Conservation (phyloP, 2,329 filamentous ascomycete genomes). For the Exophiala aquamarina region DNA sequence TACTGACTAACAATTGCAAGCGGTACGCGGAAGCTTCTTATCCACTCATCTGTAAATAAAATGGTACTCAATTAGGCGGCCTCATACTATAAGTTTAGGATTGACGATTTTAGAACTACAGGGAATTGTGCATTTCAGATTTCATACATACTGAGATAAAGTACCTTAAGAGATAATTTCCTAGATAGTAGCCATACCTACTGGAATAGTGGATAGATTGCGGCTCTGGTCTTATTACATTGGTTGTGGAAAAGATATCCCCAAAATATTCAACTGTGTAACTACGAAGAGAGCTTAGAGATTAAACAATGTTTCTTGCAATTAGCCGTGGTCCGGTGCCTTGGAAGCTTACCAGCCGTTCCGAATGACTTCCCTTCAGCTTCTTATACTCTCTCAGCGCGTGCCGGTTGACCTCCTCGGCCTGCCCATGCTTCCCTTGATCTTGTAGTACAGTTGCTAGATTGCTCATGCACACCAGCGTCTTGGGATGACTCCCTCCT, state of each 20-base stretch:
- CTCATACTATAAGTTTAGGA: neutral
- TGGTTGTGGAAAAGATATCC: neutral
- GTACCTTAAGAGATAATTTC: neutral
- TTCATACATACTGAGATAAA: neutral
- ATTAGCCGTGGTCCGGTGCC: neutral
- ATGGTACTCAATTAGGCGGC: neutral
- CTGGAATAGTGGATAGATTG: neutral
- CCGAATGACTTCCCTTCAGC: neutral
- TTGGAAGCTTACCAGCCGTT: neutral
- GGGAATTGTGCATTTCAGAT: neutral
- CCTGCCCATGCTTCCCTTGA: neutral
- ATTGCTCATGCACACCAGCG: conserved; percentile 1
- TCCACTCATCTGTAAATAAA: neutral
- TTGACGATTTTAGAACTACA: neutral
- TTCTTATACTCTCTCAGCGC: neutral
- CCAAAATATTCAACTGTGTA: neutral
- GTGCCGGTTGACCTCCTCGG: neutral
- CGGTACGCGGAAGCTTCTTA: neutral
- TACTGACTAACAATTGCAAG: neutral
- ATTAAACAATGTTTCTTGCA: neutral
- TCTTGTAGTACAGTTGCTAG: no score
- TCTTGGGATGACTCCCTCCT: neutral
- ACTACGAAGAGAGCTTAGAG: neutral
- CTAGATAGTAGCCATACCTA: neutral
- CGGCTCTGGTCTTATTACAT: neutral